phyloP scores from a whole-genome alignment of 1,284 basidiomycete species.

The Bjerkandera adusta region DNA sequence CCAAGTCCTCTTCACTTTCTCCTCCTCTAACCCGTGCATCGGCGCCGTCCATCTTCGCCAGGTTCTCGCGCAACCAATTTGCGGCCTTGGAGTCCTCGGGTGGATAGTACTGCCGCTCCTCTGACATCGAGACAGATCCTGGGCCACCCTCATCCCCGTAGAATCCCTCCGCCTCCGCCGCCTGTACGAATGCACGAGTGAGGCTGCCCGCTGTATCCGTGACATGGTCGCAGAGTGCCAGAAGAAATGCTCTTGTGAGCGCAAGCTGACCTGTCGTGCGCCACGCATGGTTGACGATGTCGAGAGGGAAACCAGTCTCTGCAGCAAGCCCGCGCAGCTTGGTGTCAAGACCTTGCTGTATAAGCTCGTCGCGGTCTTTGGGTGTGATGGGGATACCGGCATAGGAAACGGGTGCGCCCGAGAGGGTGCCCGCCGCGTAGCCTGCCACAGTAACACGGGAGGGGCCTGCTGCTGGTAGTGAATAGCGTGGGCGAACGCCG shows the following conservation, averaged over 20 bases:
- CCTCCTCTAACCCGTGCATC: neutral
- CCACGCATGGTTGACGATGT: slow-evolving; percentile 9
- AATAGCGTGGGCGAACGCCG: slow-evolving; percentile 1
- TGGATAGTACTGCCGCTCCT: neutral
- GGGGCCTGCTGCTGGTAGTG: slow-evolving; percentile 8
- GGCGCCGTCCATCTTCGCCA: neutral
- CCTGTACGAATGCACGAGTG: neutral
- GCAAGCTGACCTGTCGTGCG: neutral
- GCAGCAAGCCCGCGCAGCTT: slow-evolving; percentile 1
- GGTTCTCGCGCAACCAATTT: neutral
- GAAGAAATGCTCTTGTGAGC: slow-evolving; percentile 4
- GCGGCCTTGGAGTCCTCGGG: slow-evolving; percentile 6
- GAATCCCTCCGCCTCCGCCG: neutral
- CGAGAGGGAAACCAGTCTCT: slow-evolving; percentile 9
- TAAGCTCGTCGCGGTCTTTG: neutral
- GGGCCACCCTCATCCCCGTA: neutral
- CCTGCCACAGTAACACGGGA: neutral
- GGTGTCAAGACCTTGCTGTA: neutral
- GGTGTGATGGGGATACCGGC: neutral
- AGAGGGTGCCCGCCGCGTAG: neutral
- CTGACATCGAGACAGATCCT: neutral
- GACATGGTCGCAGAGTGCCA: neutral
- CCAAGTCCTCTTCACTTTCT: neutral
- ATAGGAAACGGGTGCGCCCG: neutral
- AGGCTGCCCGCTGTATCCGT: slow-evolving; percentile 1